A percentile compares a stretch with the other conserved stretches of the same genome.
Conservation (phyloP, 805 yeast genomes). For the Saccharomycopsis javanensis region DNA sequence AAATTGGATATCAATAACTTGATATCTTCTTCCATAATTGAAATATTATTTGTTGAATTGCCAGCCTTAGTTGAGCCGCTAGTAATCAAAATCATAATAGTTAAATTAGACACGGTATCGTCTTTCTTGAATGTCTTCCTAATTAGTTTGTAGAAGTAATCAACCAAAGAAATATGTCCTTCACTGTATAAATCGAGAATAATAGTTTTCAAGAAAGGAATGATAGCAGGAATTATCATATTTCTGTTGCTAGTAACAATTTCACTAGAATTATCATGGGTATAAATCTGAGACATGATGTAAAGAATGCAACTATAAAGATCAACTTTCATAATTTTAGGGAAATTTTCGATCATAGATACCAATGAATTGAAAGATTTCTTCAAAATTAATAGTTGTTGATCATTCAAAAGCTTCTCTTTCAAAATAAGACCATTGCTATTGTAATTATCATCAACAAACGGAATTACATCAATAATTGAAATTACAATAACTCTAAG, state of each 20-base stretch:
- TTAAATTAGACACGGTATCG: constrained; percentile 32
- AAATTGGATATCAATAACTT: constrained; percentile 29
- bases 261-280: constrained; percentile 24
- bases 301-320: constrained; percentile 60
- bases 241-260: constrained; percentile 22
- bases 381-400: constrained; percentile 36
- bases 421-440: constrained; percentile 20
- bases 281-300: constrained; percentile 48
- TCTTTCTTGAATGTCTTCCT: constrained; percentile 24
- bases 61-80: constrained; percentile 20
- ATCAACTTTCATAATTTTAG: constrained; percentile 60
- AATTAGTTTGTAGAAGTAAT: constrained; percentile 31
- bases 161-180: constrained; percentile 25
- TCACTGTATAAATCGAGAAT: constrained; percentile 27
- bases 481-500: constrained; percentile 60
- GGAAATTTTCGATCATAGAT: constrained; percentile 56
- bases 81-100: constrained; percentile 36
- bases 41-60: constrained; percentile 25
- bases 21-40: constrained; percentile 30
- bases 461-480: constrained; percentile 50
- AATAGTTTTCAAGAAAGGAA: constrained; percentile 42
- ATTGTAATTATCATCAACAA: constrained; percentile 37
- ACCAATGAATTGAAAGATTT: constrained; percentile 43
- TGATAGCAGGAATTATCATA: constrained; percentile 39
- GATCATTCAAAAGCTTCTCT: constrained; percentile 18